A percentile compares a stretch with the other conserved stretches of the same genome.
phyloP scores from a whole-genome alignment of 352 stramenopile species.

The Phytopythium litorale region DNA sequence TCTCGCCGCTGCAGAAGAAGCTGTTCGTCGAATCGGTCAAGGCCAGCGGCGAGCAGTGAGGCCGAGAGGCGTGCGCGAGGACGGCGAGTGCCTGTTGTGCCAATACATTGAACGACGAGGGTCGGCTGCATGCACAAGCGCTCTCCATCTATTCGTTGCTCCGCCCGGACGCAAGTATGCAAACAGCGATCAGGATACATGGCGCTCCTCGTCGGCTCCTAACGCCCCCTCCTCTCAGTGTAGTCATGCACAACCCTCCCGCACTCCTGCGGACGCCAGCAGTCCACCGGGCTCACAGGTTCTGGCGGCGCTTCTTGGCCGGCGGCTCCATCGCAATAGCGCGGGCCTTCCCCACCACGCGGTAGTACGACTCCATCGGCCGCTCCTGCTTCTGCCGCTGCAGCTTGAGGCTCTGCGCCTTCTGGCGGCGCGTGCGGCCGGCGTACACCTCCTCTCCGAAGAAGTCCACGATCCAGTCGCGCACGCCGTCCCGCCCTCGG shows the following conservation, averaged over 20 bases:
- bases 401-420: constrained; percentile 28
- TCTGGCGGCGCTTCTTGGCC: constrained; percentile 11
- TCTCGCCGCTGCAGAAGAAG: constrained; percentile 78
- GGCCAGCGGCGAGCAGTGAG: constrained; percentile 14
- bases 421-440: constrained; percentile 69
- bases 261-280: not conserved
- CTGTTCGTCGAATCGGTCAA: constrained; percentile 69
- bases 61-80: not conserved
- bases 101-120: not conserved
- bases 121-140: not conserved
- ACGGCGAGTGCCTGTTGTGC: not conserved
- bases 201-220: not conserved
- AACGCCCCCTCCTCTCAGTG: not conserved
- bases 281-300: not conserved
- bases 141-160: not conserved
- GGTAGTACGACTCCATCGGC: constrained; percentile 76
- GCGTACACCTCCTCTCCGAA: constrained; percentile 58
- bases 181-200: constrained; percentile 3
- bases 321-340: constrained; percentile 14
- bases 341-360: constrained; percentile 55
- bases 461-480: constrained; percentile 72
- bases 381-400: constrained; percentile 39
- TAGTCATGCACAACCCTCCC: not conserved
- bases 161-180: not conserved
- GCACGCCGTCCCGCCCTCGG: constrained; percentile 62